These are phyloP conservation scores for Aureobasidium melanogenum DNA, from an alignment of 2,329 filamentous ascomycete species.

Conservation along the genomic window DNA sequence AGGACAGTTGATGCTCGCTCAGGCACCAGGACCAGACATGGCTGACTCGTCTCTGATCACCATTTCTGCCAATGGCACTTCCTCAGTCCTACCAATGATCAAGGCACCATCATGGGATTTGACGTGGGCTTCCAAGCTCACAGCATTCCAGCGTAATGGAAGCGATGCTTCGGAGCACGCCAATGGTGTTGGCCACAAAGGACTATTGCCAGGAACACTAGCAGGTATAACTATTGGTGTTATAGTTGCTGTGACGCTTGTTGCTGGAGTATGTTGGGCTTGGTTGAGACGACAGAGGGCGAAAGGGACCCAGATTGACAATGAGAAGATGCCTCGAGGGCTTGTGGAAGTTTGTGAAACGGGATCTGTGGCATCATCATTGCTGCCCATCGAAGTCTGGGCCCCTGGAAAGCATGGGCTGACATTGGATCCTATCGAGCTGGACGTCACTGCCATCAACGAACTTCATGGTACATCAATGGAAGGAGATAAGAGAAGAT, in stretches of 20 bases:
- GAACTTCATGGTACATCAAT: background rate
- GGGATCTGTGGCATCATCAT: background rate
- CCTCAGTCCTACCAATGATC: background rate
- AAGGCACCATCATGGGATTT: conserved; percentile 5
- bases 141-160: background rate
- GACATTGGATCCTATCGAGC: background rate
- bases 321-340: background rate
- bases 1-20: background rate
- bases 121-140: background rate
- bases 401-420: background rate
- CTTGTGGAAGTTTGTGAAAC: background rate
- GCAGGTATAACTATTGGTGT: conserved; percentile 30
- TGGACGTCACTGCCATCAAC: background rate
- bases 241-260: conserved; percentile 13
- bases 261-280: background rate
- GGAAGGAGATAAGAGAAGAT: background rate
- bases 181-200: background rate
- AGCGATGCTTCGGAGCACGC: background rate
- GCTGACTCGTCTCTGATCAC: background rate
- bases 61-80: background rate
- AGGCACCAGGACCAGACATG: background rate
- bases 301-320: too few relatives aligned
- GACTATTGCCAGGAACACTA: conserved; percentile 23
- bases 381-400: background rate
- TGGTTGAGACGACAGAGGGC: background rate